phyloP scores from a whole-genome alignment of 768 basidiomycete genomes.

The Pisolithus albus region DNA sequence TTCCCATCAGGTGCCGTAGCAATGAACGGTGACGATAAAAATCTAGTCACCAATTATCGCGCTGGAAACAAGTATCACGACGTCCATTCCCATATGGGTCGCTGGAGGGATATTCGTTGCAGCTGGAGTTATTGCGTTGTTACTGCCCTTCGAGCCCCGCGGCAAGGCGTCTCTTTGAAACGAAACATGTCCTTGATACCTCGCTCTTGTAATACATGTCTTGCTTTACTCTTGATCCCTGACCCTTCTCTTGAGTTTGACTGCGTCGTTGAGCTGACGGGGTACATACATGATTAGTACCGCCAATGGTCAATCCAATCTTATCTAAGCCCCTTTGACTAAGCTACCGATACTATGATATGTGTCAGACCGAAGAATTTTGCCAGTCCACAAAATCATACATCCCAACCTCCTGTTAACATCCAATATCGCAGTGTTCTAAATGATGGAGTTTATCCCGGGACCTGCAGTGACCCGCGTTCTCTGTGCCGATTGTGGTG shows the following conservation, averaged over 20 bases:
- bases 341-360: no score
- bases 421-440: background rate
- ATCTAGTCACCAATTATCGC: constrained; percentile 43
- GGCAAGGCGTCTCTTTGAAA: constrained; percentile 46
- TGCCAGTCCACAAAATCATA: no score
- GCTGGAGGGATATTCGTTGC: constrained; percentile 47
- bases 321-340: constrained; percentile 7
- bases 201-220: no score
- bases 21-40: background rate
- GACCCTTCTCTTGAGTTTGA: no score
- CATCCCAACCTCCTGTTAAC: background rate
- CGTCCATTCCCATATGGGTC: constrained; percentile 49
- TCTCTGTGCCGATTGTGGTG: constrained; percentile 86
- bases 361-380: no score
- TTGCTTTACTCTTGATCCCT: no score
- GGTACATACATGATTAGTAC: no score
- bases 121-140: constrained; percentile 40
- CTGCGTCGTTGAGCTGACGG: no score
- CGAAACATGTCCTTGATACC: background rate
- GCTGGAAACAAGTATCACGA: constrained; percentile 40
- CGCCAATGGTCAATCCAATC: background rate
- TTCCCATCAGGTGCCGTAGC: constrained; percentile 13
- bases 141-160: constrained; percentile 51
- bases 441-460: constrained; percentile 70
- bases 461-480: constrained; percentile 73